phyloP scores from a whole-genome alignment of 1,284 basidiomycete species.

The Tilletia caries region DNA sequence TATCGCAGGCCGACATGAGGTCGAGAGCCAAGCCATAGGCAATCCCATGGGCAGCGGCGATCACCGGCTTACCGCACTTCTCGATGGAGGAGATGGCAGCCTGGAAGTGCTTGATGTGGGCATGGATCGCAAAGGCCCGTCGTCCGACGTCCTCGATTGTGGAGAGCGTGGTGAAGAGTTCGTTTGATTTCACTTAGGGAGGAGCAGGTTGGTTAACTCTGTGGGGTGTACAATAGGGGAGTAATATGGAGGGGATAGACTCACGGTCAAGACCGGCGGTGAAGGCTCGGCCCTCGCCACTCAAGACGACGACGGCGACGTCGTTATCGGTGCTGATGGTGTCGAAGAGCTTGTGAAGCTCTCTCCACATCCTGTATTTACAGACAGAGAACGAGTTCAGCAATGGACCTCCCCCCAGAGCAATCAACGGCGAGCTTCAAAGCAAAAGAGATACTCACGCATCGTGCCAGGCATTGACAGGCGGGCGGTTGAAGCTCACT shows the following conservation, averaged over 20 bases:
- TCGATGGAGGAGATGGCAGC: slow-evolving; percentile 56
- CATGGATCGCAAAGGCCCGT: slow-evolving; percentile 36
- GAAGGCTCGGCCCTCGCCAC: slow-evolving; percentile 47
- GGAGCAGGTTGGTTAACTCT: slow-evolving; percentile 19
- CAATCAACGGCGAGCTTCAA: too few relatives aligned
- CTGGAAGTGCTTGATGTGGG: slow-evolving; percentile 50
- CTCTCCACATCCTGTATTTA: slow-evolving; percentile 37
- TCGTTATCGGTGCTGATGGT: slow-evolving; percentile 35
- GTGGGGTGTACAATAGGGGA: too few relatives aligned
- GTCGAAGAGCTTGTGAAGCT: slow-evolving; percentile 40
- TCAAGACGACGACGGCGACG: slow-evolving; percentile 48
- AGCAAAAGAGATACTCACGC: slow-evolving; percentile 16
- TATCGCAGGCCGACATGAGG: slow-evolving; percentile 74
- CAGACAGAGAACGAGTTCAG: neutral
- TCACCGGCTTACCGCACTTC: slow-evolving; percentile 75
- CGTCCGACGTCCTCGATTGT: slow-evolving; percentile 38
- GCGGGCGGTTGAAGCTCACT: slow-evolving; percentile 42
- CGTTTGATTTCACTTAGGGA: slow-evolving; percentile 18
- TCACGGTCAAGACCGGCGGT: slow-evolving; percentile 51
- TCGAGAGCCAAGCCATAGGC: slow-evolving; percentile 72
- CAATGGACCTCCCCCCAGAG: too few relatives aligned
- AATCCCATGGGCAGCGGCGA: slow-evolving; percentile 75
- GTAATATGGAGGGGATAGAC: slow-evolving; percentile 15
- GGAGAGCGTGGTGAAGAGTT: neutral
- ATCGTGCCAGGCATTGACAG: slow-evolving; percentile 48